A percentile compares a stretch with the other conserved stretches of the same genome.
These are phyloP conservation scores for Starmerella apis DNA, from an alignment of 805 yeast genomes.

Conservation along the genomic window DNA sequence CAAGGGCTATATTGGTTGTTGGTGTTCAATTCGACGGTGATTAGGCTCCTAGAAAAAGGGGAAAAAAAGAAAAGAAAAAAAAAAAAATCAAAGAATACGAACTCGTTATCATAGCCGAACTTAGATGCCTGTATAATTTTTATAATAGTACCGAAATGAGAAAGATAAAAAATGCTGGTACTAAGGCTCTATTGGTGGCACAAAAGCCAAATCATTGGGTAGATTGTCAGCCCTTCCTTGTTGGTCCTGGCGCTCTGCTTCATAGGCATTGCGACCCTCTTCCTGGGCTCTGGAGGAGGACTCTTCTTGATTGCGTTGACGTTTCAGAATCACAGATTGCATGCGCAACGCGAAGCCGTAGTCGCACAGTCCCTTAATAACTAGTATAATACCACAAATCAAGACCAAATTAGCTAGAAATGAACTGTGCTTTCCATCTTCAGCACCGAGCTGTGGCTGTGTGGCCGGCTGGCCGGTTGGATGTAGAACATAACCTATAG, in stretches of 20 bases:
- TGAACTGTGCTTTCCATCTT: background rate
- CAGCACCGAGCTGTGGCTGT: constrained; percentile 1
- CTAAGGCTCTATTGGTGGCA: background rate
- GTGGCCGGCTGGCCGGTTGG: constrained; percentile 20
- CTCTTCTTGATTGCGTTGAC: constrained; percentile 10
- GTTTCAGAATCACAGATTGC: constrained; percentile 48
- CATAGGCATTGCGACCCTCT: constrained; percentile 2
- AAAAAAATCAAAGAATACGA: too few relatives aligned
- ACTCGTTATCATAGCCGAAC: too few relatives aligned
- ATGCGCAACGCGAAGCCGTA: constrained; percentile 65
- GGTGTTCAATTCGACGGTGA: background rate
- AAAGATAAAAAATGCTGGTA: too few relatives aligned
- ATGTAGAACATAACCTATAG: constrained; percentile 22
- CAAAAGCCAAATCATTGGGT: too few relatives aligned
- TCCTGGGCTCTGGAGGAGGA: constrained; percentile 11
- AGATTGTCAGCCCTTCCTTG: background rate
- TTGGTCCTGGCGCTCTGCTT: background rate
- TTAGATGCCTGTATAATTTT: too few relatives aligned
- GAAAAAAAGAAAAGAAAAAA: too few relatives aligned
- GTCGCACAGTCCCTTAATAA: constrained; percentile 58
- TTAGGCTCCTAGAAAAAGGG: too few relatives aligned
- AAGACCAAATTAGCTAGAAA: constrained; percentile 41
- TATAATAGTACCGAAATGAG: too few relatives aligned
- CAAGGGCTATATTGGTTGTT: background rate
- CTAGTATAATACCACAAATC: constrained; percentile 55